Evolutionary conservation across 371 early-diverging fungal genomes (phyloP), one percentile per base, ranked within the genome.

Genomic region (Mortierella polycephala): DNA sequence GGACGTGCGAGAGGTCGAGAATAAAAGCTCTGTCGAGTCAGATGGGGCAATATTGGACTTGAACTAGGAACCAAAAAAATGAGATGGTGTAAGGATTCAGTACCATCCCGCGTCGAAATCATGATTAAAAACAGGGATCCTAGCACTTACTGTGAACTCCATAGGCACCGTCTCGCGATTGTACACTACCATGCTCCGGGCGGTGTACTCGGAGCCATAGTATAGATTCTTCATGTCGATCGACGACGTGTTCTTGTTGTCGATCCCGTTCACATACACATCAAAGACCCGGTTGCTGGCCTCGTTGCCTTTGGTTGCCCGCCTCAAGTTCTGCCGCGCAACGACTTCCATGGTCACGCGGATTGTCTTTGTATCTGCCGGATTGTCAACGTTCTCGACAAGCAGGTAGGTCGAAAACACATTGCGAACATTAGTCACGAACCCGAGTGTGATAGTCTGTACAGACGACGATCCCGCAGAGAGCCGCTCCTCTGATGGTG

Each of bases 161-260:
- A 93, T 82, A 0, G 92, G 89, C 2, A 92, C 89, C 0, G 83
- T 62, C 62, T 92, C 92, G 20, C 89, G 84, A 64, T 93, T 92
- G 69, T 81, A 84, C 5, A 93, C 90, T 0, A 91, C 83, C 74
- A 92, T 84, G 57, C 88, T 88, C 41, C 91, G 67, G 7, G 91
- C 86, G 3, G 87, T 80, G 65, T 91, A 91, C 69, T 91, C 89
- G 7, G 85, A 82, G 3, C 85, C 91, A 67, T 87, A 91, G 68
- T 82, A 92, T 10, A 92, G 53, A 51, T 88, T 82, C 40, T 87
- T 85, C 88, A 92, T 90, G 16, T 86, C 87, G 23, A 93, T 84
- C 39, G 75, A 66, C 1, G 88, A 69, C 23, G 77, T 75, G 60
- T 77, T 79, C 60, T 72, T 85, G 46, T 64, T 40, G 53, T 87